phyloP scores from a whole-genome alignment of 2,329 filamentous ascomycete species.

The Diaporthe vexans region DNA sequence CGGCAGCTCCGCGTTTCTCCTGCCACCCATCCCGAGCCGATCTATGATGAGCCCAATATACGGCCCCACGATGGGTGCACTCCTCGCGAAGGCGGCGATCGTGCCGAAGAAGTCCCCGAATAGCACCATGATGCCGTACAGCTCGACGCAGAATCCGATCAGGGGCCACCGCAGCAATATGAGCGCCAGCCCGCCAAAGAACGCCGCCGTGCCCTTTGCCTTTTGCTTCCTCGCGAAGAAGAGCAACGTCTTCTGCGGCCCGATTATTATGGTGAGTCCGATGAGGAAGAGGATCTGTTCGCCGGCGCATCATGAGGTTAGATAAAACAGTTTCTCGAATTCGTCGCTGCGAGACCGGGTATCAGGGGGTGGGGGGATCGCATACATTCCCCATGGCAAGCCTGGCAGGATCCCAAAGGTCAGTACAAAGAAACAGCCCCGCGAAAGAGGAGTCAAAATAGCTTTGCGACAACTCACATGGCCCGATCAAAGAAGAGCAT shows the following conservation, averaged over 20 bases:
- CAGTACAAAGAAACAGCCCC: slow-evolving; percentile 7
- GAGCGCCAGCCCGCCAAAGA: slow-evolving; percentile 84
- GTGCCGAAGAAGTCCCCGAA: slow-evolving; percentile 98
- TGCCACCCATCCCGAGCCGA: slow-evolving; percentile 72
- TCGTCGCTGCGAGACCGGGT: slow-evolving; percentile 30
- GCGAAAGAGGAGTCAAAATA: not conserved
- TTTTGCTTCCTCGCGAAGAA: slow-evolving; percentile 98
- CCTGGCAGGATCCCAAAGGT: slow-evolving; percentile 60
- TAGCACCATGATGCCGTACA: slow-evolving; percentile 92
- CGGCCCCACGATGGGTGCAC: slow-evolving; percentile 86
- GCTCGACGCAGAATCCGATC: slow-evolving; percentile 89
- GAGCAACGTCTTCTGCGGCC: slow-evolving; percentile 87
- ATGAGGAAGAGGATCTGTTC: slow-evolving; percentile 94
- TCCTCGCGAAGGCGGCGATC: slow-evolving; percentile 88
- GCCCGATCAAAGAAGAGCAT: slow-evolving; percentile 98
- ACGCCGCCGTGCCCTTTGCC: slow-evolving; percentile 89
- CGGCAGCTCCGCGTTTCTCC: slow-evolving; percentile 82
- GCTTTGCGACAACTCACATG: slow-evolving; percentile 72
- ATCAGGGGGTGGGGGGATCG: slow-evolving; percentile 32
- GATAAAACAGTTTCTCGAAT: not conserved
- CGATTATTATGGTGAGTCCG: slow-evolving; percentile 96
- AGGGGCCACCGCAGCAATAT: slow-evolving; percentile 94
- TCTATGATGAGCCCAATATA: slow-evolving; percentile 85
- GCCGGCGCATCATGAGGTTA: slow-evolving; percentile 26
- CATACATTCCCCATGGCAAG: slow-evolving; percentile 97